Conservation (phyloP, 176 grass and related monocot genomes). For the Dendrocalamus sinicus region DNA sequence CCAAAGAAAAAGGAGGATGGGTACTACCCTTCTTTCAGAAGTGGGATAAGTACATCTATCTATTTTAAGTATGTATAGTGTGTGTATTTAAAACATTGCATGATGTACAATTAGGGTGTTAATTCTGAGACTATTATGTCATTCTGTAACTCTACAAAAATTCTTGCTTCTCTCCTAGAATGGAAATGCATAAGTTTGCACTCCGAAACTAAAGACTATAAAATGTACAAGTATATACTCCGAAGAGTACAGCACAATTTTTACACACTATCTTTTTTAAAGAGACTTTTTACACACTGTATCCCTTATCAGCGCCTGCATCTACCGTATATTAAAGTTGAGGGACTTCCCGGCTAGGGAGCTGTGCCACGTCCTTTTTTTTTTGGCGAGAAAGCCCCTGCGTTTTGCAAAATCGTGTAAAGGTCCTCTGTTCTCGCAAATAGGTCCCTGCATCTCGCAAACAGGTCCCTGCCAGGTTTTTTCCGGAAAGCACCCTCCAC, state of each 20-base stretch:
- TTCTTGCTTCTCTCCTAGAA: background rate
- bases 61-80: too few species aligned
- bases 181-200: background rate
- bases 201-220: background rate
- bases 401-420: too few species aligned
- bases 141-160: background rate
- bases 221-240: background rate
- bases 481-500: too few species aligned
- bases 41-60: background rate
- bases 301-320: background rate
- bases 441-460: too few species aligned
- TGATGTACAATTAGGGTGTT: background rate
- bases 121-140: background rate
- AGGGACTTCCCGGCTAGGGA: too few species aligned
- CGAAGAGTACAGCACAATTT: background rate
- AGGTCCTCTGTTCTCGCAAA: too few species aligned
- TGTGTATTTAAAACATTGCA: background rate
- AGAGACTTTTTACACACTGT: background rate
- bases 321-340: too few species aligned
- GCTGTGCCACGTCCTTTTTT: too few species aligned
- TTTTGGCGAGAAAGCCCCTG: too few species aligned
- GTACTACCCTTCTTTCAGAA: background rate
- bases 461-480: too few species aligned
- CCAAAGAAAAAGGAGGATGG: background rate
- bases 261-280: too few species aligned